Conservation (phyloP, 108 stramenopile species). For the Nitzschia palea region DNA sequence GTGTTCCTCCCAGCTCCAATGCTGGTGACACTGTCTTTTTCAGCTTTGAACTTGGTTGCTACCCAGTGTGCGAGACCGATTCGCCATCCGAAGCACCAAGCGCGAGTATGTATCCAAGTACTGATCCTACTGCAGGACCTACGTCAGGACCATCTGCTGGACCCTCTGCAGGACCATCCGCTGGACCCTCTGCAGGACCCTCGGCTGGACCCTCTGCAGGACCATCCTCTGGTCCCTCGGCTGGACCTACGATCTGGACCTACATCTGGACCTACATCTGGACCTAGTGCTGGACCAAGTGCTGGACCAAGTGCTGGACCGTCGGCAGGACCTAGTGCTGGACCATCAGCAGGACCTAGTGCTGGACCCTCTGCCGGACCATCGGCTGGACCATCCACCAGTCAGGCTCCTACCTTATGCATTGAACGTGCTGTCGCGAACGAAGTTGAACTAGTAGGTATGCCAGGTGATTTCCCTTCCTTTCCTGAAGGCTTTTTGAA, state of each 20-base stretch:
- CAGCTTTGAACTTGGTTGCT: background rate
- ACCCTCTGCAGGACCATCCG: slow-evolving; percentile 9
- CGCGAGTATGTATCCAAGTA: slow-evolving; percentile 3
- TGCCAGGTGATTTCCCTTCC: slow-evolving; percentile 1
- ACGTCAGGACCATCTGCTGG: slow-evolving; percentile 1
- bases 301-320: slow-evolving; percentile 1
- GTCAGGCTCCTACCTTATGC: slow-evolving; percentile 4
- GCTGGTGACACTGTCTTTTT: background rate
- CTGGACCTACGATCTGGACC: slow-evolving; percentile 13
- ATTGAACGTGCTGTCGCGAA: slow-evolving; percentile 5
- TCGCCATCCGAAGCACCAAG: background rate
- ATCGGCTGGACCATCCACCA: slow-evolving; percentile 9
- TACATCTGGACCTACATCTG: slow-evolving; percentile 21
- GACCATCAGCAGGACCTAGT: slow-evolving; percentile 3
- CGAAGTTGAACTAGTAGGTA: slow-evolving; percentile 4
- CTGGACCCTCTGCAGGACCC: slow-evolving; percentile 8
- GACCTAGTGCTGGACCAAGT: slow-evolving; percentile 21
- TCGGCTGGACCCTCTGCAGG: slow-evolving; percentile 1
- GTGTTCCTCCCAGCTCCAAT: background rate
- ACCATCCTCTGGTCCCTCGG: slow-evolving; percentile 3
- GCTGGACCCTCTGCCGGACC: slow-evolving; percentile 16
- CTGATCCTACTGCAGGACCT: slow-evolving; percentile 11
- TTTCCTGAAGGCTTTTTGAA: background rate
- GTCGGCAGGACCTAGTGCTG: background rate
- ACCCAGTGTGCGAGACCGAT: background rate